phyloP scores from a whole-genome alignment of 2,329 filamentous ascomycete species.

The Aureobasidium subglaciale region DNA sequence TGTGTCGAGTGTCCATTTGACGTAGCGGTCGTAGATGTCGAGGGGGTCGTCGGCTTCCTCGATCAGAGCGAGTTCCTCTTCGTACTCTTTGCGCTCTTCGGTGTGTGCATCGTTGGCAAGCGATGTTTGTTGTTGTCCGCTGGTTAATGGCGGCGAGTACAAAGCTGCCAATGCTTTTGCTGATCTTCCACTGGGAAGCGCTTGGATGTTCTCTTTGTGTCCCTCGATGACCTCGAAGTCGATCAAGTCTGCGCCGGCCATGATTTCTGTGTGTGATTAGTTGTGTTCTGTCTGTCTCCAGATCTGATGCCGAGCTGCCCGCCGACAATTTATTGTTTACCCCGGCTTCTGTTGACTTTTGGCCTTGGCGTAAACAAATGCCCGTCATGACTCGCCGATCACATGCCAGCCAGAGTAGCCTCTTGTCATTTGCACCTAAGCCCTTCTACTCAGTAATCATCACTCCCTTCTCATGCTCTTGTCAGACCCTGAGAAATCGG shows the following conservation, averaged over 20 bases:
- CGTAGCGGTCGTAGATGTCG: constrained; percentile 92
- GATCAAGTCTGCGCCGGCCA: constrained; percentile 39
- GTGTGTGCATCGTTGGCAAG: constrained; percentile 68
- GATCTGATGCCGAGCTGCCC: background rate
- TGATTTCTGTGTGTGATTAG: constrained; percentile 14
- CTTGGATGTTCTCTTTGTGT: constrained; percentile 97
- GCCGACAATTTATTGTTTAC: constrained; percentile 5
- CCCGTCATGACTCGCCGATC: constrained; percentile 4
- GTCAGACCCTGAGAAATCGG: no score
- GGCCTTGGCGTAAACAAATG: constrained; percentile 5
- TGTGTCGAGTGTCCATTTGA: constrained; percentile 91
- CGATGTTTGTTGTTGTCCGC: constrained; percentile 14
- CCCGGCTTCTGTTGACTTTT: background rate
- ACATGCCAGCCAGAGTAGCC: background rate
- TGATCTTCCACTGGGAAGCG: constrained; percentile 79
- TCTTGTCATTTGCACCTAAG: no score
- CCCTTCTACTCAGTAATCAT: no score
- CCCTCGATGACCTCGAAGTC: constrained; percentile 88
- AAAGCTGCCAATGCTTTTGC: constrained; percentile 80
- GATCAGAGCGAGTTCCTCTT: constrained; percentile 70
- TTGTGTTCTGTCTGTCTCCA: background rate
- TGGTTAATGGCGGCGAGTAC: constrained; percentile 52
- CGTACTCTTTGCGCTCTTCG: constrained; percentile 72
- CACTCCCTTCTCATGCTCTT: background rate
- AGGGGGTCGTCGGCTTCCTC: constrained; percentile 90